phyloP scores from a whole-genome alignment of 139 green algal genomes.

The Tetradesmus obliquus region DNA sequence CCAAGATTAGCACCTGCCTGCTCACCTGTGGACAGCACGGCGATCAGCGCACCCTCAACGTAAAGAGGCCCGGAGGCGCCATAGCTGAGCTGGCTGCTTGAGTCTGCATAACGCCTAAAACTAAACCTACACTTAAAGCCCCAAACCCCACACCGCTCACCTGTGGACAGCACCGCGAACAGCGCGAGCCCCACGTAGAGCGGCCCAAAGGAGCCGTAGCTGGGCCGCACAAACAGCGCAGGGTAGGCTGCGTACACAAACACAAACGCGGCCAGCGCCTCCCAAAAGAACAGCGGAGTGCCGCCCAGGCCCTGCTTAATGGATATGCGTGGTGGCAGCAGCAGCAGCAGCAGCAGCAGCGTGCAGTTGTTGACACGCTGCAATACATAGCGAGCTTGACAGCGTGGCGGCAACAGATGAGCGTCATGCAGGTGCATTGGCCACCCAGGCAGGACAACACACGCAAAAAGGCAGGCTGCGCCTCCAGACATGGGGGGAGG shows the following conservation, averaged over 20 bases:
- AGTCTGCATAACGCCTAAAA: too few relatives aligned
- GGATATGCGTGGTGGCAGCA: background rate
- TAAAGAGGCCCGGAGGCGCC: too few relatives aligned
- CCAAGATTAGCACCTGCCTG: too few relatives aligned
- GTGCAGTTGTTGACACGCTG: background rate
- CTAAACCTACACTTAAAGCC: too few relatives aligned
- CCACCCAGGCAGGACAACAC: too few relatives aligned
- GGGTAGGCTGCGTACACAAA: slow-evolving; percentile 59
- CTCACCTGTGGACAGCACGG: too few relatives aligned
- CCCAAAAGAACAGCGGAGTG: slow-evolving; percentile 51
- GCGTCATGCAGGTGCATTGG: background rate
- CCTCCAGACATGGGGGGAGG: background rate
- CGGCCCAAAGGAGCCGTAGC: slow-evolving; percentile 53
- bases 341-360: slow-evolving; percentile 36
- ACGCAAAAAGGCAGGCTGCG: too few relatives aligned
- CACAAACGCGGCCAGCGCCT: slow-evolving; percentile 53
- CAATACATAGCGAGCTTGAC: background rate
- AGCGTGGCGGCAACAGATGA: background rate
- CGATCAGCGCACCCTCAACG: too few relatives aligned
- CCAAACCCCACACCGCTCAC: slow-evolving; percentile 11
- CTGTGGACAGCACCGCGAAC: slow-evolving; percentile 55
- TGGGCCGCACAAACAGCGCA: slow-evolving; percentile 53
- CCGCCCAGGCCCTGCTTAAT: slow-evolving; percentile 41
- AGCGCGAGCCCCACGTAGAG: slow-evolving; percentile 56
- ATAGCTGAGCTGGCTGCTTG: too few relatives aligned